Conservation (phyloP, 345 rosid species). For the Populus ilicifolia region DNA sequence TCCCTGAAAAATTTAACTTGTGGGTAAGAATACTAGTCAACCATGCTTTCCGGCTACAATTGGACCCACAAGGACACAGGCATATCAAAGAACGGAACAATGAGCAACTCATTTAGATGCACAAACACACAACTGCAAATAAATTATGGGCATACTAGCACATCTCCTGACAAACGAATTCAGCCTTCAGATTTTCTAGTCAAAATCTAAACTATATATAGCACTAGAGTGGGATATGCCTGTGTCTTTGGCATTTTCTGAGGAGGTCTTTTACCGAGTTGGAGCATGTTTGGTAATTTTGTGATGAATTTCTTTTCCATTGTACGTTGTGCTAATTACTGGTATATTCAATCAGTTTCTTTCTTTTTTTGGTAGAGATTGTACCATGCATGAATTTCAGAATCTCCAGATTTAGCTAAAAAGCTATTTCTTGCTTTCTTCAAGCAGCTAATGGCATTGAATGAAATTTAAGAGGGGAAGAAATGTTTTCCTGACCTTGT, state of each 20-base stretch:
- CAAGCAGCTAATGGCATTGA: slow-evolving; percentile 1
- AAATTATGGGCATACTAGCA: neutral
- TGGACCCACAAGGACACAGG: too few relatives aligned
- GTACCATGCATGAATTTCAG: neutral
- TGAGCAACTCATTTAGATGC: too few relatives aligned
- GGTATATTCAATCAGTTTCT: too few relatives aligned
- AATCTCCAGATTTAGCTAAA: neutral
- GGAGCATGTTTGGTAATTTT: neutral
- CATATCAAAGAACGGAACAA: too few relatives aligned
- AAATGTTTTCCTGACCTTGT: slow-evolving; percentile 41
- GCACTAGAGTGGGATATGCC: neutral
- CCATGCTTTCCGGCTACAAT: neutral
- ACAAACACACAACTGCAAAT: neutral
- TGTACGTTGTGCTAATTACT: too few relatives aligned
- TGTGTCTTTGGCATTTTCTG: neutral
- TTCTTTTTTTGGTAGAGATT: too few relatives aligned
- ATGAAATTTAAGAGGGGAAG: neutral
- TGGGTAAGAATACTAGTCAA: slow-evolving; percentile 1
- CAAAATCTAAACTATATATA: neutral
- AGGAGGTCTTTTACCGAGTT: neutral
- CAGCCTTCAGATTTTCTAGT: neutral
- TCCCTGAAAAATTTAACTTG: slow-evolving; percentile 36
- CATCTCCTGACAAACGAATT: neutral
- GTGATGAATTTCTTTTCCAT: neutral
- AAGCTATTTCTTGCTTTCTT: neutral